These are phyloP conservation scores for Kodamaea alishanica DNA, from an alignment of 1,139 yeast genomes.

Conservation along the genomic window DNA sequence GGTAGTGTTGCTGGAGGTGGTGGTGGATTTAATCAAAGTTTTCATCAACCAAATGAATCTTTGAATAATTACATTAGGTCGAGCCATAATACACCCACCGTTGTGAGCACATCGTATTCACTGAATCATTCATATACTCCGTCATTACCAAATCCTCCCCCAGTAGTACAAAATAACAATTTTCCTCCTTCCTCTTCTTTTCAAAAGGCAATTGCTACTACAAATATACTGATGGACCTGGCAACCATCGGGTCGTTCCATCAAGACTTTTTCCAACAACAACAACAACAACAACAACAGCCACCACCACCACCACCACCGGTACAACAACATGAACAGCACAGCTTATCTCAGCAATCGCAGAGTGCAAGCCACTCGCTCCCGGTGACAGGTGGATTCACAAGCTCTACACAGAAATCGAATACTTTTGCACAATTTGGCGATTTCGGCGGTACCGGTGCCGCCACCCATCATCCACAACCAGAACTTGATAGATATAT, in stretches of 20 bases:
- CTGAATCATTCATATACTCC: slow-evolving; percentile 43
- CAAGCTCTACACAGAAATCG: background rate
- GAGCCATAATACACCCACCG: slow-evolving; percentile 55
- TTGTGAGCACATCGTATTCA: slow-evolving; percentile 46
- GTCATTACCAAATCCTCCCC: slow-evolving; percentile 14
- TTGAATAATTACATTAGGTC: slow-evolving; percentile 37
- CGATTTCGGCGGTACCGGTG: too few species aligned
- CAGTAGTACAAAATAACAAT: background rate
- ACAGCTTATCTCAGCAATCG: background rate
- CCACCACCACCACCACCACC: slow-evolving; percentile 1
- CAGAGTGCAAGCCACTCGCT: too few species aligned
- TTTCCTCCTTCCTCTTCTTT: background rate
- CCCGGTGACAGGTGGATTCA: background rate
- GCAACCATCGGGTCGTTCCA: slow-evolving; percentile 4
- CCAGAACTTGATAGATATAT: slow-evolving; percentile 44
- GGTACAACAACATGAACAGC: slow-evolving; percentile 4
- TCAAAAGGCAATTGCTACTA: slow-evolving; percentile 37
- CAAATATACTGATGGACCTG: slow-evolving; percentile 34
- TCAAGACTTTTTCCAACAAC: background rate
- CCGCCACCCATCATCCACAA: background rate
- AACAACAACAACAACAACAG: background rate
- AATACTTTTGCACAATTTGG: background rate
- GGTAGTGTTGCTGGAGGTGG: background rate
- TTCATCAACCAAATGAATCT: slow-evolving; percentile 20
- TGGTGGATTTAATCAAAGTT: background rate